phyloP scores from a whole-genome alignment of 1,284 basidiomycete genomes.

The Ustilago bromivora region DNA sequence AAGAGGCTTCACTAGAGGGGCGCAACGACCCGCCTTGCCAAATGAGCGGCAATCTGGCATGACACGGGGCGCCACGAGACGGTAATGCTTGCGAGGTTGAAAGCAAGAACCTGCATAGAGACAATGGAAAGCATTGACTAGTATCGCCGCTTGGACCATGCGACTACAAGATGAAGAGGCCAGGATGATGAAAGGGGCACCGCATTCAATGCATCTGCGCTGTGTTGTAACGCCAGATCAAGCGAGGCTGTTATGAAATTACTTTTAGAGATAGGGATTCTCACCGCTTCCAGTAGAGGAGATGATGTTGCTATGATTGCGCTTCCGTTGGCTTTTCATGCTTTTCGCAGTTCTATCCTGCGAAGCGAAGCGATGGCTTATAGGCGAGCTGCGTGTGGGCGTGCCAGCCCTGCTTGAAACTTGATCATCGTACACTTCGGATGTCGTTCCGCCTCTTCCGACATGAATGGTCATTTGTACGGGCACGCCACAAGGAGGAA shows the following conservation, averaged over 20 bases:
- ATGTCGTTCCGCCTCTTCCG: slow-evolving; percentile 15
- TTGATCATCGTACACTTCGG: not conserved
- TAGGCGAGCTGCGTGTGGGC: slow-evolving; percentile 9
- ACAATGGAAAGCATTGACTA: not conserved
- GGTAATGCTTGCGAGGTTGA: not conserved
- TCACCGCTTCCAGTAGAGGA: not conserved
- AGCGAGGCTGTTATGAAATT: not conserved
- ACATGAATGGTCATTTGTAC: slow-evolving; percentile 4
- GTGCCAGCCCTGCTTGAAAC: not conserved
- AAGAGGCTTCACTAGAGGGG: not conserved
- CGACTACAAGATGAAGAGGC: not conserved
- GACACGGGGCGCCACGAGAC: not conserved
- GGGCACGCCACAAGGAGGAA: not conserved
- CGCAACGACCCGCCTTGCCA: not conserved
- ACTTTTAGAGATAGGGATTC: not conserved
- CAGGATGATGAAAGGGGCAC: slow-evolving; percentile 1
- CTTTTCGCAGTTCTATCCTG: not conserved
- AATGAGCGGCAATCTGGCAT: not conserved
- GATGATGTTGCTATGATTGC: not conserved
- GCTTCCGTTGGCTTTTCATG: not conserved
- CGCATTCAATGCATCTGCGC: not conserved
- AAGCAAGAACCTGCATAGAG: not conserved
- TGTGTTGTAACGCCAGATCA: not conserved
- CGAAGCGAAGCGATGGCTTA: not conserved
- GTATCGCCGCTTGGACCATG: not conserved